Base-by-base conservation (phyloP, 768 basidiomycete genomes). In the Jaapia argillacea region DNA sequence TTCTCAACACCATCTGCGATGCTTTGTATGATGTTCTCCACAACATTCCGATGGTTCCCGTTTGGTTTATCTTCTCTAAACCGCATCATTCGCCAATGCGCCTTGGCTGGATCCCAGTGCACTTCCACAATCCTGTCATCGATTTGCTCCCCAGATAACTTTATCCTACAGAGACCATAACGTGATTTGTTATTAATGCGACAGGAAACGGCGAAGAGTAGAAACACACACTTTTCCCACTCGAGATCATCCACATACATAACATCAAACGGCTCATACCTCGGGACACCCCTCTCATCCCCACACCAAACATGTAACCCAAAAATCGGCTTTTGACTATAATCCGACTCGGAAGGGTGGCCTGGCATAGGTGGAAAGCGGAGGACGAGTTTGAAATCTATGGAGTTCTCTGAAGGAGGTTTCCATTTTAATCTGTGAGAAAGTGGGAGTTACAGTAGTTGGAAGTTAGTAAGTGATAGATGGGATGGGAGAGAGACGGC, bases 101-200 rank as follows among this genome's bases (percentile, higher is more conserved):
- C 71, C 21, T 65, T 53, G n/a, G 51, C 58, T 5, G 71, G 46
- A 52, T 94, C 85, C 94, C 96, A 98, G 50, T 81, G 79, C 14
- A 94, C 92, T 60, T 99, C 96, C 16, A 98, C 82, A 28, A 98
- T 75, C 7, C 94, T 77, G 60, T 98, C 93, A 55, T 99, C 94
- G 49, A 82, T 67, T 59, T 98, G 94, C 56, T 93, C 85, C 5
- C 83, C 79, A 1, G 78, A 74, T 4, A 65, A 62, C 56, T 97
- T 98, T 70, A 94, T 71, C 52, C 94, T 98, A 56, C 14, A 25
- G 24, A 47, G 6, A 42, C 52, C 33, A 26, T 5, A 38, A 25
- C 3, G 24, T 21, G 4, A 20, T 16, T n/a, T n/a, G n/a, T n/a
- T n/a, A n/a, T 6, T 18, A 21, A 28, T 24, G 5, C 42, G 12